These are phyloP conservation scores for Sporothrix brunneoviolacea DNA, from an alignment of 2,329 filamentous ascomycete species.

Conservation along the genomic window DNA sequence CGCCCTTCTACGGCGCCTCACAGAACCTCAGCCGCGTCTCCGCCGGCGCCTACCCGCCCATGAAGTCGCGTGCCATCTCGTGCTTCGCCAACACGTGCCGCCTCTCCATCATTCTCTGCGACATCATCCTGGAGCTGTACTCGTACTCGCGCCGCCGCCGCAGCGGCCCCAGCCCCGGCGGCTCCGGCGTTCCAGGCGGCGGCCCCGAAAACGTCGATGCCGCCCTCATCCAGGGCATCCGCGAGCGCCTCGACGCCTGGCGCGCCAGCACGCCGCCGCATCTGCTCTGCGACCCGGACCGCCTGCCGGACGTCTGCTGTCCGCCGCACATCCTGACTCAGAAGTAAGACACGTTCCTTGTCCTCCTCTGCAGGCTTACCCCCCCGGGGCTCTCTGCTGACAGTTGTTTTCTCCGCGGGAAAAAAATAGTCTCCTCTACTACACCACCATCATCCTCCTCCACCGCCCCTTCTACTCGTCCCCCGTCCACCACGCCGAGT, in stretches of 20 bases:
- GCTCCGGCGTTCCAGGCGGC: no score
- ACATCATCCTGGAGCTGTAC: constrained; percentile 21
- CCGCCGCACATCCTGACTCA: constrained; percentile 19
- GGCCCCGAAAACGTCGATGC: no score
- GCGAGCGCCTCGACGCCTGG: constrained; percentile 16
- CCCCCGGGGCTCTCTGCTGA: no score
- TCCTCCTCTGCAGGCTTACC: no score
- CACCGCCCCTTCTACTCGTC: constrained; percentile 23
- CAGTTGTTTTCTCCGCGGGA: no score
- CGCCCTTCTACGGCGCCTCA: constrained; percentile 13
- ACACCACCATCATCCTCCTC: constrained; percentile 22
- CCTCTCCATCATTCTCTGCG: constrained; percentile 22
- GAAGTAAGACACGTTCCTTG: no score
- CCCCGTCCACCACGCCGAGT: constrained; percentile 20
- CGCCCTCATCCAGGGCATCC: constrained; percentile 8
- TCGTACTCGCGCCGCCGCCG: no score
- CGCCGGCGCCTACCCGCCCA: constrained; percentile 22
- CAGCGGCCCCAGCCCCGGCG: no score
- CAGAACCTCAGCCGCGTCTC: no score
- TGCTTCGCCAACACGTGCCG: constrained; percentile 23
- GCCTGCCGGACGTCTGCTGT: constrained; percentile 14
- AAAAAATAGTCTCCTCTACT: constrained; percentile 21
- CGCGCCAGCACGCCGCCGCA: constrained; percentile 14
- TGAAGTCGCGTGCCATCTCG: constrained; percentile 21
- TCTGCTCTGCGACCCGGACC: constrained; percentile 14